phyloP scores from a whole-genome alignment of 2,329 filamentous ascomycete species.

The Talaromyces piceae region DNA sequence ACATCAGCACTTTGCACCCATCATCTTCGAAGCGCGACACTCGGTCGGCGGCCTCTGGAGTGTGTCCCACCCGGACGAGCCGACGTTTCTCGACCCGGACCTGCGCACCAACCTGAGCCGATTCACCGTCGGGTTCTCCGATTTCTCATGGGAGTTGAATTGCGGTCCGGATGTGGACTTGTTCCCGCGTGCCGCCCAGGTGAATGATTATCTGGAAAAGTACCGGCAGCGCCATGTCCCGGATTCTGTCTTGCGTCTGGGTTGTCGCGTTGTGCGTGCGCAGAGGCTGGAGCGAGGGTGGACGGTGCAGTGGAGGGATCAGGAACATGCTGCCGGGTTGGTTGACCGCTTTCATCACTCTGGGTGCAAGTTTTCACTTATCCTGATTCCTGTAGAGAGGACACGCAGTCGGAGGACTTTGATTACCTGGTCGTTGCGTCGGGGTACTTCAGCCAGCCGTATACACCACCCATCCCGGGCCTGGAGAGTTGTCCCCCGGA shows the following conservation, averaged over 20 bases:
- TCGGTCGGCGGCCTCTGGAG: slow-evolving; percentile 71
- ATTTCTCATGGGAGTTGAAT: slow-evolving; percentile 60
- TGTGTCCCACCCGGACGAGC: slow-evolving; percentile 40
- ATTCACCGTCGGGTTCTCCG: slow-evolving; percentile 57
- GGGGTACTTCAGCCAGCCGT: slow-evolving; percentile 64
- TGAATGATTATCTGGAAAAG: slow-evolving; percentile 62
- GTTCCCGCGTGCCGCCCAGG: slow-evolving; percentile 69
- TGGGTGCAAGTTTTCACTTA: no score
- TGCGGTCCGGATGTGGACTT: slow-evolving; percentile 35
- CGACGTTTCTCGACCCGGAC: slow-evolving; percentile 49
- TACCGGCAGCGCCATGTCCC: slow-evolving; percentile 55
- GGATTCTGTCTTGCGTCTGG: slow-evolving; percentile 41
- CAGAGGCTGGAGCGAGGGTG: slow-evolving; percentile 18
- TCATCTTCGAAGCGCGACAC: slow-evolving; percentile 59
- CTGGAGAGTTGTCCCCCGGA: slow-evolving; percentile 26
- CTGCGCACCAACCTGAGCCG: slow-evolving; percentile 60
- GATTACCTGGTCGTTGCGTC: slow-evolving; percentile 66
- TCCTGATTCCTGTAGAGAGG: no score
- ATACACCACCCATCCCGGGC: slow-evolving; percentile 42
- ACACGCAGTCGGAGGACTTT: not conserved
- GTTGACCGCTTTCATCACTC: no score
- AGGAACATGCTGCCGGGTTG: not conserved
- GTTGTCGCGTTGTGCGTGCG: slow-evolving; percentile 33
- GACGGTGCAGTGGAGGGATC: slow-evolving; percentile 30
- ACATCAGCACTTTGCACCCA: slow-evolving; percentile 54